Percentiles rank a stretch among this genome's conserved stretches.
Evolutionary conservation across 2,329 filamentous ascomycete species (phyloP).

Genomic region (Penicillium sp.): DNA sequence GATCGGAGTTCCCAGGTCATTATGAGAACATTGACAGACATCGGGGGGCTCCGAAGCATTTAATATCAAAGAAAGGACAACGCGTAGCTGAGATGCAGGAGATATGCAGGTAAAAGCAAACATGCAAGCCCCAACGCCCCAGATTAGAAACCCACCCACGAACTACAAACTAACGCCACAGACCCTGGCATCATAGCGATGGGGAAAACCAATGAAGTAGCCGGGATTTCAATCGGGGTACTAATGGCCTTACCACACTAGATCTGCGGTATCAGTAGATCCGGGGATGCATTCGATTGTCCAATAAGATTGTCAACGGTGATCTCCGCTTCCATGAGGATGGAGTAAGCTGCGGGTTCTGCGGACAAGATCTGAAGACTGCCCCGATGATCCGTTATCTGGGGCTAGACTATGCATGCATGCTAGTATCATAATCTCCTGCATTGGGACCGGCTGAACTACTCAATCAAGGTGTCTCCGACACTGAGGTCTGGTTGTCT

Average conservation of each 20-base stretch:
- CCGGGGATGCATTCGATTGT: constrained; percentile 9
- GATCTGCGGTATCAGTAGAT: constrained; percentile 8
- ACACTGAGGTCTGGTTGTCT: not conserved
- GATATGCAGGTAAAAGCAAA: not conserved
- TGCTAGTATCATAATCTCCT: not conserved
- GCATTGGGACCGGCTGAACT: not conserved
- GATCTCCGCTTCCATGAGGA: constrained; percentile 14
- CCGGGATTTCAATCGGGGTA: not conserved
- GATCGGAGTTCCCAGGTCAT: not conserved
- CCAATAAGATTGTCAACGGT: constrained; percentile 13
- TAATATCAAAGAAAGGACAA: not conserved
- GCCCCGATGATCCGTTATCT: not conserved
- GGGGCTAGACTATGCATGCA: not conserved
- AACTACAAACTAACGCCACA: not conserved
- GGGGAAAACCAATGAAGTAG: not conserved
- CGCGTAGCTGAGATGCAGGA: not conserved
- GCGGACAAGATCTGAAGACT: constrained; percentile 1
- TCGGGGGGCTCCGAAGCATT: not conserved
- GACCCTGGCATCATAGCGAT: not conserved
- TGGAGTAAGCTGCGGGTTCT: not conserved
- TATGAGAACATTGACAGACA: not conserved
- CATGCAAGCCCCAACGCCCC: not conserved
- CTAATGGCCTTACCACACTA: not conserved
- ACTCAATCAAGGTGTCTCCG: not conserved
- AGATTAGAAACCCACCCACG: not conserved